phyloP scores from a whole-genome alignment of 2,329 filamentous ascomycete genomes.

The Magnaporthiopsis rhizophila region DNA sequence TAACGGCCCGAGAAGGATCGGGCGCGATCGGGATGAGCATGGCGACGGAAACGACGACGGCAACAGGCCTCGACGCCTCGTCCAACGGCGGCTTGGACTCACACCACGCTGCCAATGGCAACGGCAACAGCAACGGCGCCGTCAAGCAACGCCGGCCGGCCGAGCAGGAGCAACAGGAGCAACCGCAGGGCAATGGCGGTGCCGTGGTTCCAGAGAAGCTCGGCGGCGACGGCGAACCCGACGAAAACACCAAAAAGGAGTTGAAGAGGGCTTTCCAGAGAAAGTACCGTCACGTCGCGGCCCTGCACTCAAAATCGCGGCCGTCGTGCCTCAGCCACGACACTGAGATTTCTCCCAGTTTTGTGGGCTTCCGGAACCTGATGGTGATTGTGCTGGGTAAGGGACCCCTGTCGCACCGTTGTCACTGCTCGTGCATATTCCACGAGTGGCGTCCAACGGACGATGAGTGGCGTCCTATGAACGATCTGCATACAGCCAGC shows the following conservation, averaged over 20 bases:
- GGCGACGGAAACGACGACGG: conserved; percentile 2
- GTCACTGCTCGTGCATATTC: not conserved
- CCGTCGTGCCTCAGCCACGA: conserved; percentile 85
- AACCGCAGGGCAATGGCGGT: not conserved
- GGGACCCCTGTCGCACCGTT: conserved; percentile 16
- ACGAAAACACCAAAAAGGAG: conserved; percentile 18
- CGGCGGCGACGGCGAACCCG: not conserved
- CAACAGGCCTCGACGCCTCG: conserved; percentile 5
- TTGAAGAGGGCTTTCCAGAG: conserved; percentile 33
- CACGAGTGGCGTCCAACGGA: not conserved
- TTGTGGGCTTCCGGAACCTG: conserved; percentile 88
- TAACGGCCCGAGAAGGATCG: not conserved
- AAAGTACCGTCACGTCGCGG: conserved; percentile 89
- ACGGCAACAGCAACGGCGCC: conserved; percentile 3
- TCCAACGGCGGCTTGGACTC: not conserved
- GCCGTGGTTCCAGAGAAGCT: not conserved
- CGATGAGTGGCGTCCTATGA: not conserved
- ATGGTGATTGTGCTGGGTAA: conserved; percentile 88
- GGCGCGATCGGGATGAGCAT: not conserved
- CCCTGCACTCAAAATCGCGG: conserved; percentile 64
- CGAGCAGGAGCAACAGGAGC: not conserved
- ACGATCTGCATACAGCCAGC: too few relatives aligned
- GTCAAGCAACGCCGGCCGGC: not conserved
- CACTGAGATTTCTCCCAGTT: conserved; percentile 65
- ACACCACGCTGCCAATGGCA: conserved; percentile 17